Evolutionary conservation across 139 green algal genomes (phyloP).

Genomic region (Monoraphidium neglectum): DNA sequence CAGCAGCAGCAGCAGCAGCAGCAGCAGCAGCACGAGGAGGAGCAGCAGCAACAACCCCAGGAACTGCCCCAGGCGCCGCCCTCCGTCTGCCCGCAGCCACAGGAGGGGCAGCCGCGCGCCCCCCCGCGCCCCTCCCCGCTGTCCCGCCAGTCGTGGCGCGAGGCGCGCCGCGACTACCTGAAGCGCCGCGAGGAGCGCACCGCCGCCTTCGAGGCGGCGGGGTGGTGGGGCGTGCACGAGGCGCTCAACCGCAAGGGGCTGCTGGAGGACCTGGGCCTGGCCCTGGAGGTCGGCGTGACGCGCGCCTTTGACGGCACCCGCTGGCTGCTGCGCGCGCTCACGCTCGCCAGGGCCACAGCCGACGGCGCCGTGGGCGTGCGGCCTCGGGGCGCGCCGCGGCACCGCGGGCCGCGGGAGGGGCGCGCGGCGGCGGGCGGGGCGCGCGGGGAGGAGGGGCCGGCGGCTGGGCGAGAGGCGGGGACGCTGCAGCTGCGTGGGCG

Average conservation of each 20-base stretch:
- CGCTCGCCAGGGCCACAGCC: not conserved
- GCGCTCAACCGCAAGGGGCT: not conserved
- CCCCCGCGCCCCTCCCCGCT: not conserved
- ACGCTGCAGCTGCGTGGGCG: not conserved
- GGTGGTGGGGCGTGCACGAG: slow-evolving; percentile 9
- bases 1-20: not conserved
- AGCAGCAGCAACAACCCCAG: slow-evolving; percentile 19
- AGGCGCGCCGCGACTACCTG: not conserved
- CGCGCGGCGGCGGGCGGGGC: not conserved
- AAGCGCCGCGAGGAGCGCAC: slow-evolving; percentile 26
- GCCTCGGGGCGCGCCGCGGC: not conserved
- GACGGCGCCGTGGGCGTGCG: not conserved
- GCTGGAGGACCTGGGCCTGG: slow-evolving; percentile 52
- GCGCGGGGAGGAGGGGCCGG: slow-evolving; percentile 9
- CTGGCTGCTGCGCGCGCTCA: slow-evolving; percentile 21
- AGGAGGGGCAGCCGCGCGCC: not conserved
- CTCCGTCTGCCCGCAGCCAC: not conserved
- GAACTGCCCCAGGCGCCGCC: not conserved
- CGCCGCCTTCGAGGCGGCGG: slow-evolving; percentile 49
- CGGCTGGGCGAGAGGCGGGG: not conserved
- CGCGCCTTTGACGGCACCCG: slow-evolving; percentile 48
- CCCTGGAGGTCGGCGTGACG: slow-evolving; percentile 56
- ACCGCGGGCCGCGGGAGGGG: not conserved
- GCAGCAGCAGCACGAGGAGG: slow-evolving; percentile 1
- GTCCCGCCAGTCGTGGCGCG: not conserved